A percentile compares a stretch with the other conserved stretches of the same genome.
phyloP scores from a whole-genome alignment of 106 monocot genomes.

The Allium cepa region DNA sequence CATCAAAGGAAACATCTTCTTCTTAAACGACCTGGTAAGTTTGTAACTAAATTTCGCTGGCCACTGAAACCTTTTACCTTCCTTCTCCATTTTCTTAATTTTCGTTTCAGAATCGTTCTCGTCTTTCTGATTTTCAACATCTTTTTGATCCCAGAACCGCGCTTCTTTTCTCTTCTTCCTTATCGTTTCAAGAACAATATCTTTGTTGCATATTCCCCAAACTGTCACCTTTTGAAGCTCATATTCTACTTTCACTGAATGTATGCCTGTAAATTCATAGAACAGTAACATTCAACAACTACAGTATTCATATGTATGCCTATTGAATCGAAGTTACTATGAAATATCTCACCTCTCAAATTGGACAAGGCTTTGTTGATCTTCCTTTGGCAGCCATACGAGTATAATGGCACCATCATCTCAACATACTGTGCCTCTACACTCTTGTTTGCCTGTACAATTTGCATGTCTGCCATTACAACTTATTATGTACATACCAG shows the following conservation, averaged over 20 bases:
- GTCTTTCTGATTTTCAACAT: neutral
- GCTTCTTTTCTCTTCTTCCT: slow-evolving; percentile 79
- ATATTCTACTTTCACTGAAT: slow-evolving; percentile 71
- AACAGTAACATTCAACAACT: neutral
- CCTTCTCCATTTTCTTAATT: neutral
- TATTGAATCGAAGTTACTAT: neutral
- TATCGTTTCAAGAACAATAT: slow-evolving; percentile 59
- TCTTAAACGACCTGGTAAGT: slow-evolving; percentile 61
- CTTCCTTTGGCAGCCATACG: slow-evolving; percentile 86
- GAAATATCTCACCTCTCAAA: slow-evolving; percentile 47
- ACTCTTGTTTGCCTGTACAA: slow-evolving; percentile 41
- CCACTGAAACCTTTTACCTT: neutral
- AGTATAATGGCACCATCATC: slow-evolving; percentile 92
- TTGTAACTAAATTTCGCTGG: slow-evolving; percentile 13
- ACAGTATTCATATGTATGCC: no score
- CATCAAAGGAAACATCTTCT: slow-evolving; percentile 46
- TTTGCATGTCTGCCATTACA: slow-evolving; percentile 51
- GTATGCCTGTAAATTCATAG: slow-evolving; percentile 51
- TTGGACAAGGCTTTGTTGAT: slow-evolving; percentile 74
- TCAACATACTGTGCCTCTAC: slow-evolving; percentile 77
- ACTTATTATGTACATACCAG: no score
- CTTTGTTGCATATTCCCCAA: slow-evolving; percentile 88
- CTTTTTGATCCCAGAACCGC: slow-evolving; percentile 51
- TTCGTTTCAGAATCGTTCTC: slow-evolving; percentile 1
- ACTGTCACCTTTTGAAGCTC: slow-evolving; percentile 79